phyloP scores from a whole-genome alignment of 352 stramenopile genomes.

The Pythium angustatum region DNA sequence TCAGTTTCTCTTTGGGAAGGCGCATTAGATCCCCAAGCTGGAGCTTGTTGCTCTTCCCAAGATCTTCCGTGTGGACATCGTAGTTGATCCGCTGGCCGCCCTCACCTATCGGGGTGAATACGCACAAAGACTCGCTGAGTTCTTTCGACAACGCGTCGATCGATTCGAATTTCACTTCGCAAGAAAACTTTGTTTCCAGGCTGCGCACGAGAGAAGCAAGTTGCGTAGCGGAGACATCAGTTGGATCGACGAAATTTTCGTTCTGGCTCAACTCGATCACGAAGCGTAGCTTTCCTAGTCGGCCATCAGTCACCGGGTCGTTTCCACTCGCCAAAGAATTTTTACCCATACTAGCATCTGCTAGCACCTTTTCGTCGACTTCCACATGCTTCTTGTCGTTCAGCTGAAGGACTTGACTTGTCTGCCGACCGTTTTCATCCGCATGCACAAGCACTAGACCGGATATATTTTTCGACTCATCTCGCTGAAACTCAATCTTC shows the following conservation, averaged over 20 bases:
- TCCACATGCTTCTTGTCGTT: slow-evolving; percentile 40
- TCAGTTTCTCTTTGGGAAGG: no score
- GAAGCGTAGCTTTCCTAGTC: slow-evolving; percentile 58
- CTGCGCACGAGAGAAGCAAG: slow-evolving; percentile 21
- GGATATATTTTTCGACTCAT: slow-evolving; percentile 47
- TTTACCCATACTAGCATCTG: slow-evolving; percentile 40
- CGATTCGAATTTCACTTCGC: slow-evolving; percentile 40
- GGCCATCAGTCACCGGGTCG: slow-evolving; percentile 42
- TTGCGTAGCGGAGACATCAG: slow-evolving; percentile 24
- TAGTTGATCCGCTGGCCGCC: slow-evolving; percentile 46
- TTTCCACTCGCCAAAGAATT: slow-evolving; percentile 37
- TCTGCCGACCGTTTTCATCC: slow-evolving; percentile 34
- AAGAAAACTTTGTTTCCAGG: slow-evolving; percentile 49
- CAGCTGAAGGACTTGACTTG: slow-evolving; percentile 38
- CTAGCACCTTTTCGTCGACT: slow-evolving; percentile 54
- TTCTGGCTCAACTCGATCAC: slow-evolving; percentile 54
- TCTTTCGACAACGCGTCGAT: slow-evolving; percentile 17
- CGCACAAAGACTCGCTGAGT: slow-evolving; percentile 44
- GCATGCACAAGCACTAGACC: slow-evolving; percentile 49
- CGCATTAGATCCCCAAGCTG: slow-evolving; percentile 46
- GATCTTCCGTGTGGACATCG: slow-evolving; percentile 48
- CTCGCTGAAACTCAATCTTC: slow-evolving; percentile 56
- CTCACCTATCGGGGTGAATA: slow-evolving; percentile 53
- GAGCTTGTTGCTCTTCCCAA: slow-evolving; percentile 35
- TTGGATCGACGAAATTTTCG: slow-evolving; percentile 54